A percentile compares a stretch with the other conserved stretches of the same genome.
These are phyloP conservation scores for Eimeria sp. DNA, from an alignment of 169 alveolate species.

Conservation along the genomic window DNA sequence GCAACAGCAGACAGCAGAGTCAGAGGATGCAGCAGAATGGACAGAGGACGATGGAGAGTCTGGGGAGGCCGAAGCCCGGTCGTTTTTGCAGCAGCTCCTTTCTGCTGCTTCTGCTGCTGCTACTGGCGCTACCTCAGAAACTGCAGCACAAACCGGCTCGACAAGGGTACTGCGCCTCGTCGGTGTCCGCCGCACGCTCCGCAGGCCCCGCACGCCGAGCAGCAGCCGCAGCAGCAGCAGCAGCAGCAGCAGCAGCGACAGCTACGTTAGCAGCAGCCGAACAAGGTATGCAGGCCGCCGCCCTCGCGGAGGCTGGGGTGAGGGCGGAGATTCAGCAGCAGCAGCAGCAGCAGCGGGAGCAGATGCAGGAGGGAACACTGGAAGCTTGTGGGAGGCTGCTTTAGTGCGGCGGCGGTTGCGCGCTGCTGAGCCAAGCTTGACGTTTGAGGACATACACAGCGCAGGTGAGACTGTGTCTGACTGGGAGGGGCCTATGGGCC, in stretches of 20 bases:
- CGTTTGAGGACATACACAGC: background rate
- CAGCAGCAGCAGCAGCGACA: conserved; percentile 65
- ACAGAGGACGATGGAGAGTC: background rate
- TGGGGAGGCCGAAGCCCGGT: background rate
- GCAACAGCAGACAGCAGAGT: background rate
- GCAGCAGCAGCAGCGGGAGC: conserved; percentile 1
- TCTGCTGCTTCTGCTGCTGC: conserved; percentile 47
- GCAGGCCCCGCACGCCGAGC: conserved; percentile 28
- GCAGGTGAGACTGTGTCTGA: conserved; percentile 62
- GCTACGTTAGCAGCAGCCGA: conserved; percentile 33
- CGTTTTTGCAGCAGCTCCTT: background rate
- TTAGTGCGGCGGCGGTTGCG: conserved; percentile 14
- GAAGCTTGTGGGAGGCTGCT: conserved; percentile 44
- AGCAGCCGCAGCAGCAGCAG: conserved; percentile 57
- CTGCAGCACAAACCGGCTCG: conserved; percentile 20
- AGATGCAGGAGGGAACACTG: conserved; percentile 7
- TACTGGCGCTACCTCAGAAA: background rate
- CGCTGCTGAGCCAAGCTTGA: background rate
- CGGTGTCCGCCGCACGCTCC: conserved; percentile 62
- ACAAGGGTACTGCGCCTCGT: conserved; percentile 4
- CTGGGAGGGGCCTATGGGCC: background rate
- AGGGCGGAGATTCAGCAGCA: background rate
- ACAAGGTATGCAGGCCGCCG: background rate
- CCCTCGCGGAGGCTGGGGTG: background rate
- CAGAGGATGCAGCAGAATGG: background rate